Evolutionary conservation across 768 basidiomycete species (phyloP), one percentile per base, ranked within the genome.

Genomic region (Leccinellum luteum): DNA sequence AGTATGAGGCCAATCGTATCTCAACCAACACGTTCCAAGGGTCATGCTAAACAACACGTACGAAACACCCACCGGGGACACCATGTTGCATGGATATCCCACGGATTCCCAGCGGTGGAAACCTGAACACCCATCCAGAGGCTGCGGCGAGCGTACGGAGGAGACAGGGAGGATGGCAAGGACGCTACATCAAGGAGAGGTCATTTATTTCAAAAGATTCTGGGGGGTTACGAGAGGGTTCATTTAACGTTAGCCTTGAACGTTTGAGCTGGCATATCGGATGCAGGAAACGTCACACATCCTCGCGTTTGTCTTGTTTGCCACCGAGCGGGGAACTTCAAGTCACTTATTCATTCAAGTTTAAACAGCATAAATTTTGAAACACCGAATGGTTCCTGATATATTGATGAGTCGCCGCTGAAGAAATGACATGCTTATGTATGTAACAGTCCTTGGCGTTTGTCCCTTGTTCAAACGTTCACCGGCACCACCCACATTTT

Each of bases 211-310:
- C 38, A 41, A 9, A 41, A 45, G 14, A 30, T 10, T 44, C n/a
- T n/a, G n/a, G n/a, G 52, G 51, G 44, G 52, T 57, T 64, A 63
- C 48, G 62, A 60, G 32, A 52, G 60, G 60, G 66, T 65, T 52
- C 65, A 49, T 48, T 68, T 59, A n/a, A 62, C 64, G 67, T 61
- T 60, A 34, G 50, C 38, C n/a, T n/a, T n/a, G n/a, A n/a, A n/a
- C n/a, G n/a, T 31, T n/a, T 30, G 32, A 19, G 30, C 23, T 13
- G 34, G 48, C 48, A 58, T 34, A 9, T 30, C 30, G 30, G 55
- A 52, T 35, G 47, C 32, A n/a, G 9, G 25, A n/a, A 49, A 58
- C 31, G n/a, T 58, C 57, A 65, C 64, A 60, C n/a, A n/a, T n/a
- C n/a, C n/a, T n/a, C n/a, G n/a, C n/a, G n/a, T n/a, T n/a, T n/a